These are phyloP conservation scores for Colletotrichum sp. DNA, from an alignment of 2,329 filamentous ascomycete genomes.

Conservation along the genomic window DNA sequence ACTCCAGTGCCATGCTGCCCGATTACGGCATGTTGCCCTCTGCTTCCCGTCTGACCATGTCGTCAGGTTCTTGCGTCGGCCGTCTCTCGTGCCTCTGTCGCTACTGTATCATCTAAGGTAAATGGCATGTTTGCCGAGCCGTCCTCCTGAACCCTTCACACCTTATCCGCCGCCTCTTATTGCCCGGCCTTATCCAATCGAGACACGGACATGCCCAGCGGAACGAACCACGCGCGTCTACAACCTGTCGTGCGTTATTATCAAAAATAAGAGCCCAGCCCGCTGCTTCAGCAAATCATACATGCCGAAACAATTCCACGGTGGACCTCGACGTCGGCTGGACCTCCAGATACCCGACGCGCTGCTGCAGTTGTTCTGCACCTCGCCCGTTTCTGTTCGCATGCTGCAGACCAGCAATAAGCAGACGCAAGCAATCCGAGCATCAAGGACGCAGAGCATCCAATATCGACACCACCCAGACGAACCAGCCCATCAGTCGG, in stretches of 20 bases:
- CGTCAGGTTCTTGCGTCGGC: background rate
- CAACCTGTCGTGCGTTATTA: slow-evolving; percentile 6
- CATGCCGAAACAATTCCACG: background rate
- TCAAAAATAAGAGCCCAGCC: background rate
- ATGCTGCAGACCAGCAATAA: slow-evolving; percentile 13
- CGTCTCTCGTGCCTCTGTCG: background rate
- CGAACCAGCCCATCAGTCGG: background rate
- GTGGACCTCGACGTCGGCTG: background rate
- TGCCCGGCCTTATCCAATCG: background rate
- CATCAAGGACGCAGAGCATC: background rate
- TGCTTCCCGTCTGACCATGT: background rate
- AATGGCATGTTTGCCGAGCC: background rate
- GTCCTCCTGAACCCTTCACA: background rate
- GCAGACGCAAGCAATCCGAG: slow-evolving; percentile 14
- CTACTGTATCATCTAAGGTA: slow-evolving; percentile 8
- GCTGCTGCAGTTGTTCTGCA: slow-evolving; percentile 10
- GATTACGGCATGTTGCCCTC: background rate
- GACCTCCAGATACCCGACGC: slow-evolving; percentile 11
- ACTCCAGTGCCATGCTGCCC: background rate
- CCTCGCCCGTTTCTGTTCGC: background rate
- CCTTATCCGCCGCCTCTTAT: background rate
- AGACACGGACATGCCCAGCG: background rate
- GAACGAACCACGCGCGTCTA: background rate
- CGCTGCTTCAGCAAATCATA: background rate
- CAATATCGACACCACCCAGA: background rate